Conservation (phyloP, 768 basidiomycete species). For the Kwoniella botswanensis region DNA sequence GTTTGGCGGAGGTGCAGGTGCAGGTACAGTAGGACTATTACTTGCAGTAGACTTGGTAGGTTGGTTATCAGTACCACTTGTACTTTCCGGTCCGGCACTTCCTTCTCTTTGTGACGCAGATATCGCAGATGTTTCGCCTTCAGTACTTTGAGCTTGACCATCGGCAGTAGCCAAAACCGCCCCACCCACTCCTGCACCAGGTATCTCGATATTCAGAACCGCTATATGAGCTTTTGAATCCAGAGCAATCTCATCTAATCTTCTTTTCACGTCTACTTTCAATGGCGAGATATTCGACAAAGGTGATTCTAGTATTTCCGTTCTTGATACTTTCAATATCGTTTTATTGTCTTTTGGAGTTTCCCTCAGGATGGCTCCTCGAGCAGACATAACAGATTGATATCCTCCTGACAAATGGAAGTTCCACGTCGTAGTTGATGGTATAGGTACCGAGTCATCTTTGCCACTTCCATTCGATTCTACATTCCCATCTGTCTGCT, state of each 20-base stretch:
- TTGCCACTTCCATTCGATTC: constrained; percentile 21
- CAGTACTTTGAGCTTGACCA: constrained; percentile 22
- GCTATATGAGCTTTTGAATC: constrained; percentile 92
- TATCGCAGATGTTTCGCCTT: not conserved
- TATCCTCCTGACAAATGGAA: constrained; percentile 89
- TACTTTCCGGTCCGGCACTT: constrained; percentile 21
- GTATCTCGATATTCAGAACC: constrained; percentile 74
- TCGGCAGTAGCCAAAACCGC: constrained; percentile 33
- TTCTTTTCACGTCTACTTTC: constrained; percentile 78
- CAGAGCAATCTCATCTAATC: constrained; percentile 91
- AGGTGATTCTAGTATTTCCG: constrained; percentile 83
- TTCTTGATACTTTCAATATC: constrained; percentile 85
- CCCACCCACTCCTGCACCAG: constrained; percentile 22
- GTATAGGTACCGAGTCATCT: constrained; percentile 16
- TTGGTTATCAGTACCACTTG: not conserved
- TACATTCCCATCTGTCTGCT: constrained; percentile 1
- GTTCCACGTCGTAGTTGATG: constrained; percentile 64
- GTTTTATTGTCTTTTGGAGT: constrained; percentile 71
- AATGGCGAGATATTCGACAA: constrained; percentile 67
- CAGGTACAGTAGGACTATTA: constrained; percentile 57
- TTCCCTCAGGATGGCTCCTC: constrained; percentile 87
- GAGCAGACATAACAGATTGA: constrained; percentile 87
- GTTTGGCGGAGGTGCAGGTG: constrained; percentile 18
- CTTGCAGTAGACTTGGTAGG: constrained; percentile 62
- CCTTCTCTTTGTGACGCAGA: constrained; percentile 57